Base-by-base conservation (phyloP, 306 rosid species). In the Rubus idaeus region DNA sequence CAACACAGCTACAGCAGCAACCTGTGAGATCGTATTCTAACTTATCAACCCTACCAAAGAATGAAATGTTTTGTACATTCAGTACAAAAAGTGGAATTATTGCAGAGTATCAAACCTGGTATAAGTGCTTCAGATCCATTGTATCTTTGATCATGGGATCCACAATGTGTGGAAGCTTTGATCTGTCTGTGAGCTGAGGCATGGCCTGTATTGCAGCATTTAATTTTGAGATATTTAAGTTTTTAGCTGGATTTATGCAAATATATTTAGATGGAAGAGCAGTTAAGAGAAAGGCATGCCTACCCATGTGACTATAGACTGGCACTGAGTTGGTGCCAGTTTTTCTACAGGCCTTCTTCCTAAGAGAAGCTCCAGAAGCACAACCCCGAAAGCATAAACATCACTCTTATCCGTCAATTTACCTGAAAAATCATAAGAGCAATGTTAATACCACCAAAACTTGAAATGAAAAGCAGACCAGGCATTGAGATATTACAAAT, bases 261-360 rank as follows among this genome's bases (percentile, higher is more conserved):
- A 55, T 42, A 26, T 56, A 58, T 35, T 68, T 37, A 65, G 69
- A 21, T 57, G 64, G 20, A 66, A 30, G 46, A 67, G 52, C 75
- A 39, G 46, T 73, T 57, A 70, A 49, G 63, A 63, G 49, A 23
- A 80, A 66, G 71, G 60, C 85, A 64, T 89, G 92, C 70, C 17
- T 90, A 95, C 99, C 99, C 97, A 95, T 89, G 99, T 95, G 84
- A 95, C 97, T 57, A 95, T 86, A 18, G 97, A 95, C 86, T 89
- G 97, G 83, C 97, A 92, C 78, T 87, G 93, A 82, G 94, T 72
- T 65, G 93, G 97, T 78, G 91, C 84, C 84, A 88, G 77, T 88
- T 92, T 95, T 75, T 92, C 97, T 46, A 95, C 97, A 0, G 97
- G 99, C 84, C 83, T 90, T 82, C 87, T 91, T 75, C 96, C 97